Conservation (phyloP, 805 yeast species). For the Starmera pachycereana region DNA sequence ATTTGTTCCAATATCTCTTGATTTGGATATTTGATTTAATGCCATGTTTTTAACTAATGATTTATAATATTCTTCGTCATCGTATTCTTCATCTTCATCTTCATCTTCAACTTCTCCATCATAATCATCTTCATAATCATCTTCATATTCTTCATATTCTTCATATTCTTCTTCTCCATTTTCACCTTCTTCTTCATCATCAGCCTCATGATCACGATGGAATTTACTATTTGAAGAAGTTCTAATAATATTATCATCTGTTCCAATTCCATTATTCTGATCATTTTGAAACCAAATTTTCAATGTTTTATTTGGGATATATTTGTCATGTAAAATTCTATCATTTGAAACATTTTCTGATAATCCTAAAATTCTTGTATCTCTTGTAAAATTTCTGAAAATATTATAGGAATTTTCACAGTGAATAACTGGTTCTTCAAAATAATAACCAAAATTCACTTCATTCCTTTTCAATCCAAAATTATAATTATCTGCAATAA, state of each 20-base stretch:
- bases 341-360: conserved; percentile 1
- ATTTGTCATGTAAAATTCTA: conserved; percentile 5
- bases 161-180: not conserved
- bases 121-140: conserved; percentile 2
- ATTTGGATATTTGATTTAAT: not conserved
- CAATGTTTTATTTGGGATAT: not conserved
- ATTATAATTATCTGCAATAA: conserved; percentile 38
- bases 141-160: conserved; percentile 4
- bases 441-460: conserved; percentile 34
- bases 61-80: conserved; percentile 2
- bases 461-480: conserved; percentile 44
- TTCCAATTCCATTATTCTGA: conserved; percentile 3
- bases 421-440: not conserved
- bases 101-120: not conserved
- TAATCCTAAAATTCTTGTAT: conserved; percentile 9
- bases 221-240: not conserved
- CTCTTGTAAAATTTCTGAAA: not conserved
- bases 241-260: not conserved
- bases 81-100: not conserved
- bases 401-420: conserved; percentile 1
- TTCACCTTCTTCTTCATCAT: not conserved
- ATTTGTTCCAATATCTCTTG: conserved; percentile 43
- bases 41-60: conserved; percentile 3
- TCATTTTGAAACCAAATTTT: not conserved
- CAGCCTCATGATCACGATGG: too few species aligned